Evolutionary conservation across 495 filamentous ascomycete species (phyloP).

Genomic region (Jackrogersella minutella): DNA sequence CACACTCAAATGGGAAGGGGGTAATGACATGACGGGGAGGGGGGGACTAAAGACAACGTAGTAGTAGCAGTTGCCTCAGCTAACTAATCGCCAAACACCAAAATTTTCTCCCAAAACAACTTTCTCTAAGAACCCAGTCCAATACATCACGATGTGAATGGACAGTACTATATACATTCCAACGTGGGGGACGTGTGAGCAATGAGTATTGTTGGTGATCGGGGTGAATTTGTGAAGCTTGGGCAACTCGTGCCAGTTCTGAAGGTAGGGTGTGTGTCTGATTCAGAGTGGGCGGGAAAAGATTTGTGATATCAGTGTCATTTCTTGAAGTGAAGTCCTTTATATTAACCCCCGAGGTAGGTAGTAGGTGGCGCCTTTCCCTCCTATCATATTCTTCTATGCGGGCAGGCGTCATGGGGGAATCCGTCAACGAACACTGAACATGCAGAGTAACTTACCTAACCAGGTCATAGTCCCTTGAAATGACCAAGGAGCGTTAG

Average conservation of each 20-base stretch:
- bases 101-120: neutral
- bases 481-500: constrained; percentile 5
- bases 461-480: constrained; percentile 36
- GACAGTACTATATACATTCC: constrained; percentile 27
- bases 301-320: neutral
- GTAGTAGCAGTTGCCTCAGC: constrained; percentile 3
- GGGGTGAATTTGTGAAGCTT: neutral
- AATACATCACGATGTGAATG: constrained; percentile 5
- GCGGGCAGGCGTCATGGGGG: constrained; percentile 1
- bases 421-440: neutral
- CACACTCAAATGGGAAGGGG: constrained; percentile 1
- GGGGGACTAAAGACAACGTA: constrained; percentile 3
- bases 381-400: constrained; percentile 7
- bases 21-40: constrained; percentile 3
- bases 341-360: constrained; percentile 12
- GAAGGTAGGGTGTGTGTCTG: constrained; percentile 5
- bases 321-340: neutral
- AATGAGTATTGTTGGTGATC: neutral
- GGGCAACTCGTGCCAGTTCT: neutral
- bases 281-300: neutral
- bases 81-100: constrained; percentile 9
- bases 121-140: constrained; percentile 5
- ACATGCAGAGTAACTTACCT: constrained; percentile 27
- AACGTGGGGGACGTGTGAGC: neutral
- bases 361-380: constrained; percentile 11